phyloP scores from a whole-genome alignment of 345 rosid genomes.

The Bruguiera sexangula region DNA sequence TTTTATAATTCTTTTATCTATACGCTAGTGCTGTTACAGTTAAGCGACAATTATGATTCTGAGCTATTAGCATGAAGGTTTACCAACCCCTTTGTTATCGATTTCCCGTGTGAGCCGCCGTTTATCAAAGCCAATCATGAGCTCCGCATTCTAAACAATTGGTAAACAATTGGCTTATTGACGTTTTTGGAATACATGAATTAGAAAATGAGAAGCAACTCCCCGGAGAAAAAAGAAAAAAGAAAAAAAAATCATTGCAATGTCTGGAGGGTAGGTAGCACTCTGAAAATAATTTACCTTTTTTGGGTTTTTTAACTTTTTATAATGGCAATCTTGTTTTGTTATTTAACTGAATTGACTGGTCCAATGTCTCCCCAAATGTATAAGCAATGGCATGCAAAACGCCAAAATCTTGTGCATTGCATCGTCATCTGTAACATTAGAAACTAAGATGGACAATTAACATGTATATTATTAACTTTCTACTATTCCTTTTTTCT shows the following conservation, averaged over 20 bases:
- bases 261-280: conserved; percentile 9
- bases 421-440: too few relatives aligned
- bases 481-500: too few relatives aligned
- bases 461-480: conserved; percentile 13
- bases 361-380: conserved; percentile 12
- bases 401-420: background rate
- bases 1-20: too few relatives aligned
- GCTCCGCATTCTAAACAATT: background rate
- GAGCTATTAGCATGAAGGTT: too few relatives aligned
- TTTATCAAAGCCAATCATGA: background rate
- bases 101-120: background rate
- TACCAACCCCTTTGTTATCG: too few relatives aligned
- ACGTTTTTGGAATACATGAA: background rate
- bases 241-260: background rate
- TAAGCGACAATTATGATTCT: too few relatives aligned
- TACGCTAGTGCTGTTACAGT: too few relatives aligned
- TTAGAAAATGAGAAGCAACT: background rate
- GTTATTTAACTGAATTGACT: conserved; percentile 18
- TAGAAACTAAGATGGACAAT: background rate
- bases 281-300: background rate
- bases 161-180: background rate
- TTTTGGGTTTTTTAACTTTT: background rate
- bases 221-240: background rate
- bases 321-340: background rate
- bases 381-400: background rate